Percentiles rank a stretch among this genome's conserved stretches.
Conservation (phyloP, 2,329 filamentous ascomycete genomes). For the Knoxdaviesia capensis region DNA sequence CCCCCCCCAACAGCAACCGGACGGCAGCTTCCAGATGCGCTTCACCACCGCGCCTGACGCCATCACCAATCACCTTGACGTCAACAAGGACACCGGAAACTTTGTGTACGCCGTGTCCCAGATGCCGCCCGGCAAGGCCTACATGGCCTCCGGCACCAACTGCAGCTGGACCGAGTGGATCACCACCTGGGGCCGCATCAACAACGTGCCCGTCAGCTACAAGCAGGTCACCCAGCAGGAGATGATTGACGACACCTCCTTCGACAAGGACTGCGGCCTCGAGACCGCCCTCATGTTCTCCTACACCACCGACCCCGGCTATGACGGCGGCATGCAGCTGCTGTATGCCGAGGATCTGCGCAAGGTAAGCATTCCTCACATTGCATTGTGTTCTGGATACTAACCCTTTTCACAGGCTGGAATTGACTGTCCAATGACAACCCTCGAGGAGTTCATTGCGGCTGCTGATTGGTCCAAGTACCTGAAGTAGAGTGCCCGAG, state of each 20-base stretch:
- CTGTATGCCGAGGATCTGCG: constrained; percentile 21
- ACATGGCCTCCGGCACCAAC: constrained; percentile 25
- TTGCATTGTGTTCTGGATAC: not conserved
- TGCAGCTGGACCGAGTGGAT: constrained; percentile 26
- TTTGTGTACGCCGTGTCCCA: constrained; percentile 27
- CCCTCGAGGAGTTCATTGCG: constrained; percentile 15
- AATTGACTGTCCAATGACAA: constrained; percentile 22
- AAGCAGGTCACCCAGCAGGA: constrained; percentile 18
- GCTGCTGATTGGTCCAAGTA: constrained; percentile 15
- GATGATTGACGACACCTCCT: constrained; percentile 13
- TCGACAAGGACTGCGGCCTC: constrained; percentile 19
- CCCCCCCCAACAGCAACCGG: constrained; percentile 5
- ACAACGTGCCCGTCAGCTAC: constrained; percentile 15
- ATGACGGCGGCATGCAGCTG: constrained; percentile 23
- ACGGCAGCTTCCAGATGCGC: constrained; percentile 24
- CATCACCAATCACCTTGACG: constrained; percentile 21
- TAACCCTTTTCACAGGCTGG: constrained; percentile 13
- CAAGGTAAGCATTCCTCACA: constrained; percentile 14
- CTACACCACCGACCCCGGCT: constrained; percentile 25
- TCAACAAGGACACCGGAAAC: constrained; percentile 23
- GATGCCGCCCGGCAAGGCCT: constrained; percentile 25
- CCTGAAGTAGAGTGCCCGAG: not conserved
- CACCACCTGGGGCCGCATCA: constrained; percentile 18
- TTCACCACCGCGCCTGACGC: constrained; percentile 21
- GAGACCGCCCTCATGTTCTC: constrained; percentile 25